phyloP scores from a whole-genome alignment of 176 grass and related monocot genomes.

The Zizania latifolia region DNA sequence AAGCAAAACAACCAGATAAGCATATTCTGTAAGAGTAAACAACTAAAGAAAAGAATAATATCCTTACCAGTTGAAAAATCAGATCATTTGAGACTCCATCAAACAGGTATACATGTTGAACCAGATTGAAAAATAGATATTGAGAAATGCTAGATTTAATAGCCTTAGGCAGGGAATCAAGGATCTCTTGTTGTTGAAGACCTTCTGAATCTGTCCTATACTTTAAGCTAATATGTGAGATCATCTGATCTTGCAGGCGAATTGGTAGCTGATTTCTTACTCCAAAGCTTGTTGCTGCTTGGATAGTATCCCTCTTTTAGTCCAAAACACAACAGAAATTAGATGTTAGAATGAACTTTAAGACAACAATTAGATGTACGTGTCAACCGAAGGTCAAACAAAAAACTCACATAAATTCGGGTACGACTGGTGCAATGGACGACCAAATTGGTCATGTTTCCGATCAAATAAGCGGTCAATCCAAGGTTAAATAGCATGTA shows the following conservation, averaged over 20 bases:
- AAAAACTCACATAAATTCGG: slow-evolving; percentile 81
- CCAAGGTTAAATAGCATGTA: slow-evolving; percentile 99
- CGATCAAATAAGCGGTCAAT: slow-evolving; percentile 95
- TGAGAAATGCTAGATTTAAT: slow-evolving; percentile 98
- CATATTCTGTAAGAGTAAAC: neutral
- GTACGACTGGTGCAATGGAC: slow-evolving; percentile 93
- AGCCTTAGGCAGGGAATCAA: slow-evolving; percentile 86
- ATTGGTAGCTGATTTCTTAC: slow-evolving; percentile 76
- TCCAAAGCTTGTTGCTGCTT: slow-evolving; percentile 91
- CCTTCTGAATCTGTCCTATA: slow-evolving; percentile 98
- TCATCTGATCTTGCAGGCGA: slow-evolving; percentile 97
- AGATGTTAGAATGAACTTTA: neutral
- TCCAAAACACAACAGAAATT: slow-evolving; percentile 23
- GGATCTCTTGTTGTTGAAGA: slow-evolving; percentile 95
- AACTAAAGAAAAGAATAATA: neutral
- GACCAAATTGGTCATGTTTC: slow-evolving; percentile 99
- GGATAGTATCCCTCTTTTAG: slow-evolving; percentile 94
- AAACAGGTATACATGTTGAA: slow-evolving; percentile 83
- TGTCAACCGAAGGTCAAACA: neutral
- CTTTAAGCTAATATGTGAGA: slow-evolving; percentile 94
- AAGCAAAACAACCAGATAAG: slow-evolving; percentile 29
- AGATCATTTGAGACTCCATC: slow-evolving; percentile 70
- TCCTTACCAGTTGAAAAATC: slow-evolving; percentile 84
- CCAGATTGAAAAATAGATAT: slow-evolving; percentile 69
- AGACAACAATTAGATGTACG: neutral